A percentile compares a stretch with the other conserved stretches of the same genome.
Conservation (phyloP, 1,284 basidiomycete genomes). For the Xerocomus minutiporus region DNA sequence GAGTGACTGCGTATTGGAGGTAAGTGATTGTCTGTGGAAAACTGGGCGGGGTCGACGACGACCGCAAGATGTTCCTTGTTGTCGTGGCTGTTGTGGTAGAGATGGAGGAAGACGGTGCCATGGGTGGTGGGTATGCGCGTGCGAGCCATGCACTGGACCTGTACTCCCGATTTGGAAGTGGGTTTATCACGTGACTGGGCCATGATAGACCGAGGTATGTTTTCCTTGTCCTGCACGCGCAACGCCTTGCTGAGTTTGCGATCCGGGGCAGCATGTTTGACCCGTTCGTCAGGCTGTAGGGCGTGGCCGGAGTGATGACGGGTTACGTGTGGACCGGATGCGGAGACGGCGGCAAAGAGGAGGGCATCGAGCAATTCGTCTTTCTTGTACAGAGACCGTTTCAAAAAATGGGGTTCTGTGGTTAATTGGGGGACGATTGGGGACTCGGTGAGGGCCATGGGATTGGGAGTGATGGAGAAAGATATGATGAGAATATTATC, state of each 20-base stretch:
- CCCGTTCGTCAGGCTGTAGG: constrained; percentile 37
- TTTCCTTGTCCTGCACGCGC: constrained; percentile 38
- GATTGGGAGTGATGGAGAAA: constrained; percentile 4
- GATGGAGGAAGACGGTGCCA: constrained; percentile 88
- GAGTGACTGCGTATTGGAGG: constrained; percentile 75
- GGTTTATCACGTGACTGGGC: constrained; percentile 14
- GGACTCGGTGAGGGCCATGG: constrained; percentile 31
- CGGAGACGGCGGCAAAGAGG: constrained; percentile 64
- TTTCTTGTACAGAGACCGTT: constrained; percentile 36
- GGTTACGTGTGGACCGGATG: constrained; percentile 68
- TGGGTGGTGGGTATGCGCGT: constrained; percentile 97
- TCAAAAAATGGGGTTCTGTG: constrained; percentile 29
- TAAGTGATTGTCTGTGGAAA: constrained; percentile 39
- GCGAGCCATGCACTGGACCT: constrained; percentile 90
- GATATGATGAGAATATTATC: neutral
- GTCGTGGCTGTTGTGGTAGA: constrained; percentile 91
- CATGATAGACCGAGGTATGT: constrained; percentile 26
- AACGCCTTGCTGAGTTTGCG: constrained; percentile 46
- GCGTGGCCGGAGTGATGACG: constrained; percentile 52
- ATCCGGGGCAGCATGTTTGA: neutral
- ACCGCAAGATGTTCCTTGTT: constrained; percentile 97
- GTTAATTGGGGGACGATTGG: constrained; percentile 11
- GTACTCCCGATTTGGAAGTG: constrained; percentile 28
- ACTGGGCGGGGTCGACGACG: constrained; percentile 88
- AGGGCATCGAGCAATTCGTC: constrained; percentile 71